Conservation (phyloP, 192 early-diverging fungal genomes). For the Endogone sp. region DNA sequence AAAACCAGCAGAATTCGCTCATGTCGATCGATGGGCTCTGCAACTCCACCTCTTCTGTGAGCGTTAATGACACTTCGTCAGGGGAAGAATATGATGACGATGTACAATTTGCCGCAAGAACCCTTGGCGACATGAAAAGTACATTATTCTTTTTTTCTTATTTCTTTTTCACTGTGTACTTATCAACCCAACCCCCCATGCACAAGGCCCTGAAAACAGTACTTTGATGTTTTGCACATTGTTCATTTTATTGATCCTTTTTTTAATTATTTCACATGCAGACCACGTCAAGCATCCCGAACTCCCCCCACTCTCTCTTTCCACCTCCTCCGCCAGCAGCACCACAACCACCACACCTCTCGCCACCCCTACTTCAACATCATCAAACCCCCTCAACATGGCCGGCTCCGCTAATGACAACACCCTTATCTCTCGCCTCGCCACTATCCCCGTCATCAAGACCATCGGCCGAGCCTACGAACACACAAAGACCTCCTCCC, state of each 20-base stretch:
- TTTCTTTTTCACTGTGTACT: neutral
- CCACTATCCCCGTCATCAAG: slow-evolving; percentile 75
- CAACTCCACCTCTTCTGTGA: neutral
- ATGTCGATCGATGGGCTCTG: neutral
- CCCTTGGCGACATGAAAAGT: slow-evolving; percentile 25
- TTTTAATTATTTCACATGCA: neutral
- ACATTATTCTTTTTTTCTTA: neutral
- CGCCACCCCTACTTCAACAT: slow-evolving; percentile 11
- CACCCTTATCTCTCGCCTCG: slow-evolving; percentile 68
- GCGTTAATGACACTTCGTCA: neutral
- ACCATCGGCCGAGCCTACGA: slow-evolving; percentile 73
- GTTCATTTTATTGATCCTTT: neutral
- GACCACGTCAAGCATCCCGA: neutral
- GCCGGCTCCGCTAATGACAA: neutral
- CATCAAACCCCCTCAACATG: slow-evolving; percentile 13
- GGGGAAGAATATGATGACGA: neutral
- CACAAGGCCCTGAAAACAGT: neutral
- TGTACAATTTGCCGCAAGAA: slow-evolving; percentile 27
- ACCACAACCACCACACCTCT: slow-evolving; percentile 7
- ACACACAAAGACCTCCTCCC: slow-evolving; percentile 58
- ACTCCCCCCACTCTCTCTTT: neutral
- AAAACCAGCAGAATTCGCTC: neutral
- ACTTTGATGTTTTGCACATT: neutral
- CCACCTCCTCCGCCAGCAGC: slow-evolving; percentile 21
- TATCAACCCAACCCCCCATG: neutral